These are phyloP conservation scores for Lantana camara DNA, from an alignment of 257 asterid species.

Conservation along the genomic window DNA sequence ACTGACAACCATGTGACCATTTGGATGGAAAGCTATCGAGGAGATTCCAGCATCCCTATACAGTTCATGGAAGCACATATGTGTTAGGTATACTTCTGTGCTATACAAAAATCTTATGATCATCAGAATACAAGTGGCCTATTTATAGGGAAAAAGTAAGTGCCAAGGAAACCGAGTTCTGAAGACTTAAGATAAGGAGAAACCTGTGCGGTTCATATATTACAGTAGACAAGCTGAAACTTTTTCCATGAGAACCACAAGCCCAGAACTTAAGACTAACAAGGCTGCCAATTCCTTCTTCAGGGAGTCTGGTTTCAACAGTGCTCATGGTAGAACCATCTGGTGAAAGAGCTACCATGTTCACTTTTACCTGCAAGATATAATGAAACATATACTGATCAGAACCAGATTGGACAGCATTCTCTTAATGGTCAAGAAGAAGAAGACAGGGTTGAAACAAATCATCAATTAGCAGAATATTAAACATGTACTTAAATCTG, in stretches of 20 bases:
- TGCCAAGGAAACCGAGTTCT: constrained; percentile 1
- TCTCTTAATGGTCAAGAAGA: not conserved
- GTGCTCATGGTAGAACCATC: constrained; percentile 89
- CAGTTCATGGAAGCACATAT: constrained; percentile 19
- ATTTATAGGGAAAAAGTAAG: not conserved
- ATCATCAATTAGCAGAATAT: not conserved
- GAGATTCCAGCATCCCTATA: constrained; percentile 75
- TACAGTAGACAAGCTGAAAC: constrained; percentile 78
- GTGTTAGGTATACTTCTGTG: constrained; percentile 9
- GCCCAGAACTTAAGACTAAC: constrained; percentile 88
- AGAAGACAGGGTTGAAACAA: not conserved
- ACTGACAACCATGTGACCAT: constrained; percentile 74
- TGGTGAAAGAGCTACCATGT: constrained; percentile 73
- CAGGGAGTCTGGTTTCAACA: constrained; percentile 88
- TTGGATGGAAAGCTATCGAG: constrained; percentile 79
- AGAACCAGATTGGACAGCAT: not conserved
- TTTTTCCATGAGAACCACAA: constrained; percentile 59
- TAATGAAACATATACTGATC: constrained; percentile 13
- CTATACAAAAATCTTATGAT: not conserved
- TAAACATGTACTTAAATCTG: not conserved
- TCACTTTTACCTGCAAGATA: constrained; percentile 68
- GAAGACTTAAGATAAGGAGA: constrained; percentile 24
- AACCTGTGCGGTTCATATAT: constrained; percentile 99
- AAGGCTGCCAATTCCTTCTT: constrained; percentile 93
- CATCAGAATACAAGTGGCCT: constrained; percentile 5